Base-by-base conservation (phyloP, 306 rosid species). In the Trichosanthes truncata region DNA sequence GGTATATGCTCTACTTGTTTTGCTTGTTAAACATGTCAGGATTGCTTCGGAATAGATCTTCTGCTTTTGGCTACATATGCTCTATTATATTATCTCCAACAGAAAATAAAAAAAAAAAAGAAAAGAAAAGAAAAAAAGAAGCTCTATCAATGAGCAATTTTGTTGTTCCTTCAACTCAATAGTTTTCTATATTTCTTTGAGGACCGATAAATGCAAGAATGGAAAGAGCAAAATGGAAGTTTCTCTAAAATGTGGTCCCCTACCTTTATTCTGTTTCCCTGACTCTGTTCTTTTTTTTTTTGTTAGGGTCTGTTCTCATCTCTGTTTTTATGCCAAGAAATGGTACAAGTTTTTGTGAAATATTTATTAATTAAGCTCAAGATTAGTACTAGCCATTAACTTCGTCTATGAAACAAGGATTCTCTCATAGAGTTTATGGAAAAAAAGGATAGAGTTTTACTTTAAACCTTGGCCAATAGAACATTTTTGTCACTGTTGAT, bases 401-500 rank as follows among this genome's bases (percentile, higher is more conserved):
- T 71, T 71, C 0, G 5, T 71, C 9, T 12, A 18, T 74, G 38
- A 43, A 71, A 25, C 57, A 45, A 14, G 52, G 76, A 45, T 71
- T 45, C 36, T 3, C 59, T 72, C 57, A 66, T 71, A 23, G 65
- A 8, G 29, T 15, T 53, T 20, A 21, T 36, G 52, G 49, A 1
- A 13, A 36, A 17, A 33, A 36, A 20, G 67, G 33, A 76, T 55
- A n/a, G 1, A 55, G 11, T 53, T 10, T 55, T 76, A 56, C 48
- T 76, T 21, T 55, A 20, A 74, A 74, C 41, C 38, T 73, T 74
- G 29, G 21, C 23, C 25, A 51, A 51, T 46, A 4, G 23, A 48
- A 35, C 25, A 53, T 35, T 36, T 36, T n/a, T 23, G 66, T 52
- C 79, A 35, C 38, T 45, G 52, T 29, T 84, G 82, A 78, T 81